A percentile compares a stretch with the other conserved stretches of the same genome.
phyloP scores from a whole-genome alignment of 176 grass and related monocot genomes.

The Juncus inflexus region DNA sequence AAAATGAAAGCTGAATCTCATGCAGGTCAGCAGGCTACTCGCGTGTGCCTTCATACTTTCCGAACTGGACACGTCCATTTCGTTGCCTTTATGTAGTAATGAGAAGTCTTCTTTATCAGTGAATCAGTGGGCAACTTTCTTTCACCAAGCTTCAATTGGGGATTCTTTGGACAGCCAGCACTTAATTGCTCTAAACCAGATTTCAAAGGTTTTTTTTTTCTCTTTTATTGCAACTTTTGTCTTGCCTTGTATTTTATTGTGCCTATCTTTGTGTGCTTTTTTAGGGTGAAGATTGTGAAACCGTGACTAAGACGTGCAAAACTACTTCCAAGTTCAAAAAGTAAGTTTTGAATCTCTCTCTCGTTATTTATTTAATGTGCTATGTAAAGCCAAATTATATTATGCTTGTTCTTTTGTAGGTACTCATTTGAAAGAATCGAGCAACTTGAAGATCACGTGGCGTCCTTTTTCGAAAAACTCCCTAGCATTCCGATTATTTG shows the following conservation, averaged over 20 bases:
- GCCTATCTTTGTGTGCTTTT: no score
- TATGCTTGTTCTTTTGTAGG: conserved; percentile 25
- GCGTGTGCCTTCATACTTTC: conserved; percentile 35
- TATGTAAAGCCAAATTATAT: no score
- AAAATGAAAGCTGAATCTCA: not conserved
- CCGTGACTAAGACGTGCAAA: no score
- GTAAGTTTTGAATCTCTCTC: no score
- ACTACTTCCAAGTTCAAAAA: no score
- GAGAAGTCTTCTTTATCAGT: conserved; percentile 31
- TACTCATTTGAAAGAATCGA: conserved; percentile 38
- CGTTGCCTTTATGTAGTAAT: not conserved
- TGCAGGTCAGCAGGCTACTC: not conserved
- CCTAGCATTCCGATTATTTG: conserved; percentile 28
- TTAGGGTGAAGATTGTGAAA: no score
- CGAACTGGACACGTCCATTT: conserved; percentile 38
- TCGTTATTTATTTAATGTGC: no score
- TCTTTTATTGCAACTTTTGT: no score
- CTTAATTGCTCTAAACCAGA: not conserved
- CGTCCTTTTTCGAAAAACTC: conserved; percentile 57
- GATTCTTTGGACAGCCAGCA: not conserved
- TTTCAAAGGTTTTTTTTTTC: conserved; percentile 32
- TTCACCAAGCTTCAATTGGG: conserved; percentile 2
- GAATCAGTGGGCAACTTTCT: not conserved
- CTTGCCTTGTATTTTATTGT: no score
- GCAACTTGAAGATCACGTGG: conserved; percentile 64